Percentiles rank a stretch among this genome's conserved stretches.
phyloP scores from a whole-genome alignment of 2,329 filamentous ascomycete genomes.

The Curvularia eragrostidis region DNA sequence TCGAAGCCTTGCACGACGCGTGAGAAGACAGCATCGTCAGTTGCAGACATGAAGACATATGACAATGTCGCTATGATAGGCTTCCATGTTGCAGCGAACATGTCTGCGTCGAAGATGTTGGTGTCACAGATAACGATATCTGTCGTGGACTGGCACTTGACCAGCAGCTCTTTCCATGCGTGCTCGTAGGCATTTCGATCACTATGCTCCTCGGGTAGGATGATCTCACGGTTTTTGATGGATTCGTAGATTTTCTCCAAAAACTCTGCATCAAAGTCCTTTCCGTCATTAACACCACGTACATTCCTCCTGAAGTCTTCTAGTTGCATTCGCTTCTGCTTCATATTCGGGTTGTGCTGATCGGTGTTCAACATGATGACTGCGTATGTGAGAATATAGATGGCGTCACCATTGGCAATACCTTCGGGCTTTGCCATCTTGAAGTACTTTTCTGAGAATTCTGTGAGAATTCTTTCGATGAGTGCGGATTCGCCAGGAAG shows the following conservation, averaged over 20 bases:
- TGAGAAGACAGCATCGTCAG: conserved; percentile 93
- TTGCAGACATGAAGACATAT: conserved; percentile 98
- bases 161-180: conserved; percentile 91
- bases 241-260: conserved; percentile 87
- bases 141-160: conserved; percentile 80
- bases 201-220: conserved; percentile 94
- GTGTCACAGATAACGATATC: conserved; percentile 82
- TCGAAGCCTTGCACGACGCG: conserved; percentile 94
- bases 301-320: conserved; percentile 86
- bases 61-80: conserved; percentile 93
- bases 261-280: conserved; percentile 84
- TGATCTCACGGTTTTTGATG: conserved; percentile 93
- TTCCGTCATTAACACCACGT: conserved; percentile 84
- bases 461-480: conserved; percentile 89
- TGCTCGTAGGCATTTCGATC: conserved; percentile 97
- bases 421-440: conserved; percentile 71
- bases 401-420: conserved; percentile 83
- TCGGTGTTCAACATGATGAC: conserved; percentile 99
- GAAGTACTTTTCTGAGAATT: conserved; percentile 87
- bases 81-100: conserved; percentile 96
- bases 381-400: conserved; percentile 91
- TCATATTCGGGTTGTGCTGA: conserved; percentile 92
- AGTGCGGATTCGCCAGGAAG: conserved; percentile 90
- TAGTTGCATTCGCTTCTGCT: conserved; percentile 81
- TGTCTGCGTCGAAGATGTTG: conserved; percentile 95